Evolutionary conservation across 2,329 filamentous ascomycete genomes (phyloP).

Genomic region (Trichophyton schoenleinii): DNA sequence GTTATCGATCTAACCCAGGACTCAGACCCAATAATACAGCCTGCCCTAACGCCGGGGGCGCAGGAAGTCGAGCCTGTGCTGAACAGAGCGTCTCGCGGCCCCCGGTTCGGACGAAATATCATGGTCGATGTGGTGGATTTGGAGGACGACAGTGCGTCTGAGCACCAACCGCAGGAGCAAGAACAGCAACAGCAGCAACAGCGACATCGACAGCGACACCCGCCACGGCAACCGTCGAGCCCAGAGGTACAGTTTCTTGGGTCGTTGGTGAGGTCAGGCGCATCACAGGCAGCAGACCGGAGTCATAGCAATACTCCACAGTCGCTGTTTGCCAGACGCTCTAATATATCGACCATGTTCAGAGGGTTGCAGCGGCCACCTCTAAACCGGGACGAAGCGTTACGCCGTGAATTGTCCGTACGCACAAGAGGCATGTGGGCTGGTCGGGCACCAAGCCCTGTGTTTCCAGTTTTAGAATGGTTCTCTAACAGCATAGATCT

Average conservation of each 20-base stretch:
- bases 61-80: neutral
- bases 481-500: constrained; percentile 16
- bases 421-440: constrained; percentile 11
- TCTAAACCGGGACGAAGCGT: constrained; percentile 9
- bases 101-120: constrained; percentile 27
- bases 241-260: constrained; percentile 42
- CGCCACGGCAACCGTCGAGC: constrained; percentile 16
- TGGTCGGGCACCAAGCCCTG: neutral
- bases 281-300: neutral
- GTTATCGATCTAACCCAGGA: constrained; percentile 39
- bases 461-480: no score
- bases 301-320: neutral
- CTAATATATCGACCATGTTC: constrained; percentile 10
- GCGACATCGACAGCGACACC: constrained; percentile 9
- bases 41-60: constrained; percentile 8
- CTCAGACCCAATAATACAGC: constrained; percentile 23
- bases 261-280: constrained; percentile 12
- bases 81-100: constrained; percentile 17
- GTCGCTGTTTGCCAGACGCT: constrained; percentile 2
- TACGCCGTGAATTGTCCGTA: constrained; percentile 17
- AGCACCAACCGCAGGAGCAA: no score
- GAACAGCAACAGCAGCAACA: constrained; percentile 8
- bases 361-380: constrained; percentile 6
- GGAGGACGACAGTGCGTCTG: constrained; percentile 24
- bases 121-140: constrained; percentile 29